Percentiles rank a stretch among this genome's conserved stretches.
Evolutionary conservation across 2,329 filamentous ascomycete species (phyloP).

Genomic region (Penicillium rolfsii): DNA sequence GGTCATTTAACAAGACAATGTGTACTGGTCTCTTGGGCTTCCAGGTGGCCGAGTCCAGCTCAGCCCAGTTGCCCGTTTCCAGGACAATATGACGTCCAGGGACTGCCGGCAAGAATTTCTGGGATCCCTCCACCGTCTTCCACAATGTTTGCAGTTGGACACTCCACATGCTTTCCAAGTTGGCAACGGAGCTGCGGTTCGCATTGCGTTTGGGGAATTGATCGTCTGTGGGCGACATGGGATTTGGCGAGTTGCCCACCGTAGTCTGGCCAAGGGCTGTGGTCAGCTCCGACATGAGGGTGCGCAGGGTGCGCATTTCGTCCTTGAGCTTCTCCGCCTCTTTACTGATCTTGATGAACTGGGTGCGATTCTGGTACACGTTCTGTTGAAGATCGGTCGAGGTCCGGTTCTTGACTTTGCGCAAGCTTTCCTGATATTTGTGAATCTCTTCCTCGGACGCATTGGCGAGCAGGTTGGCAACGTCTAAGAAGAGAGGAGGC

Average conservation of each 20-base stretch:
- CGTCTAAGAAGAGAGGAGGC: conserved; percentile 36
- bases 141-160: conserved; percentile 77
- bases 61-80: conserved; percentile 91
- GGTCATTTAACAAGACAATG: conserved; percentile 91
- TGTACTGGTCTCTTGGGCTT: conserved; percentile 88
- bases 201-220: conserved; percentile 58
- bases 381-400: conserved; percentile 88
- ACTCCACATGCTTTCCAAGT: conserved; percentile 70
- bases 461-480: conserved; percentile 72
- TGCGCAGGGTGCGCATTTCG: conserved; percentile 89
- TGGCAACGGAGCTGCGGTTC: conserved; percentile 86
- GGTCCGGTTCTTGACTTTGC: conserved; percentile 75
- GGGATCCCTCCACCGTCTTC: conserved; percentile 96
- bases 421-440: conserved; percentile 75
- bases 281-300: conserved; percentile 91
- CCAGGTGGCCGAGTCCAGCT: conserved; percentile 96
- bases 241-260: conserved; percentile 57
- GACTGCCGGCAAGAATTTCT: conserved; percentile 91
- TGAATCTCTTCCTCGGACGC: conserved; percentile 85
- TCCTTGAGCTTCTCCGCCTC: conserved; percentile 96
- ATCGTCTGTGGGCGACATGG: conserved; percentile 58
- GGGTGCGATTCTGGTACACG: conserved; percentile 93
- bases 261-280: conserved; percentile 60
- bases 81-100: conserved; percentile 91
- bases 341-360: conserved; percentile 99